Evolutionary conservation across 108 stramenopile genomes (phyloP).

Genomic region (Cyclotella choctawhatcheeana): DNA sequence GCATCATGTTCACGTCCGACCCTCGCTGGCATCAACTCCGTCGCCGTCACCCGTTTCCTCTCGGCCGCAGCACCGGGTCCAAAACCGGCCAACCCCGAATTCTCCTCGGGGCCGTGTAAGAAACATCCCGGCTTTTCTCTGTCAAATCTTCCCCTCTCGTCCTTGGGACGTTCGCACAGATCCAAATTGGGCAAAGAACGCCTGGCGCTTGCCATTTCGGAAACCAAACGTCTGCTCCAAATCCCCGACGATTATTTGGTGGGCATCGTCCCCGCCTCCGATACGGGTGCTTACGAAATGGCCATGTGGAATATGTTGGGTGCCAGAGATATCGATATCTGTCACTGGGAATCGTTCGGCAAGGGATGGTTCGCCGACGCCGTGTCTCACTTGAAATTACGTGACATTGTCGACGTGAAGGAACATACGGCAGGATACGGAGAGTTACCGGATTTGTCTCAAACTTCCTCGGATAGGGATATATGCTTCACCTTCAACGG

Average conservation of each 20-base stretch:
- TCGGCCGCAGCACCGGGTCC: background rate
- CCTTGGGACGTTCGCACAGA: conserved; percentile 96
- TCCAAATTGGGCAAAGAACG: conserved; percentile 97
- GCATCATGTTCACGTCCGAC: background rate
- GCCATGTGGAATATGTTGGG: conserved; percentile 99
- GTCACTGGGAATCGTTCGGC: conserved; percentile 99
- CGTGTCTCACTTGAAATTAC: conserved; percentile 89
- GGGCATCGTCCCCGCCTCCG: conserved; percentile 98
- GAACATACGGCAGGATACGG: conserved; percentile 97
- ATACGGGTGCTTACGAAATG: conserved; percentile 99
- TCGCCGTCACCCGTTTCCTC: background rate
- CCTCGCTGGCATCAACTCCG: conserved; percentile 1
- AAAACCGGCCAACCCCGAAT: conserved; percentile 88
- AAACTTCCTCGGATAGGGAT: conserved; percentile 92
- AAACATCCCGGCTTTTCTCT: conserved; percentile 97
- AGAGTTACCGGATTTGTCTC: conserved; percentile 89
- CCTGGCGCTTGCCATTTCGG: conserved; percentile 93
- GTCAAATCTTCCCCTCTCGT: conserved; percentile 69
- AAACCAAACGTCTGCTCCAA: conserved; percentile 92
- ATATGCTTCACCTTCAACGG: conserved; percentile 99
- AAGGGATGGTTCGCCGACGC: conserved; percentile 98
- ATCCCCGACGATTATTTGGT: conserved; percentile 95
- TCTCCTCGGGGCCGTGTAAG: conserved; percentile 97
- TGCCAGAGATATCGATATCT: conserved; percentile 91
- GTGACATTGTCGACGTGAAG: conserved; percentile 82